Conservation (phyloP, 371 early-diverging fungal species). For the Circinella umbellata region DNA sequence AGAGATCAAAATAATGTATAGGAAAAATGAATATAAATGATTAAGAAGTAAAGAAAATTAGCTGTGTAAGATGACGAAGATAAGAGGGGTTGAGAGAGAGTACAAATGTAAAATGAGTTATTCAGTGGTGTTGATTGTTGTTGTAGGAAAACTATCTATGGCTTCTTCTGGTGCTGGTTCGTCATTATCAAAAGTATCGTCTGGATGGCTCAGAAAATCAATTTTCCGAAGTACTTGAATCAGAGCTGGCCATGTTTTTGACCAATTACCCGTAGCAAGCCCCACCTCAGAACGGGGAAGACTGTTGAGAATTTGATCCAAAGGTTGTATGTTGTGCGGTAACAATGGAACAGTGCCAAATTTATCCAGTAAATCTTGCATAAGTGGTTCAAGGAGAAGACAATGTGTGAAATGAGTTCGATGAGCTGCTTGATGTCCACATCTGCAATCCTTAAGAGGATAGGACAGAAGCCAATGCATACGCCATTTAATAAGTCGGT, state of each 20-base stretch:
- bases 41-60: too few species aligned
- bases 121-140: too few species aligned
- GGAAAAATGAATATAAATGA: too few species aligned
- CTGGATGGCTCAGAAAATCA: background rate
- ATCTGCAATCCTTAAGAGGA: background rate
- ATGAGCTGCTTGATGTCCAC: background rate
- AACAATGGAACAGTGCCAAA: background rate
- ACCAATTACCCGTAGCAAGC: background rate
- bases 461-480: background rate
- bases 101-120: too few species aligned
- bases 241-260: background rate
- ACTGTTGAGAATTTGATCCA: background rate
- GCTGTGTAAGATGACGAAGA: too few species aligned
- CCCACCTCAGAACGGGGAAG: background rate
- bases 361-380: background rate
- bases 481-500: background rate
- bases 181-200: background rate
- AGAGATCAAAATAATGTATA: too few species aligned
- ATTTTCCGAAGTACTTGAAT: background rate
- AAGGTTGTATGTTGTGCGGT: background rate
- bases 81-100: too few species aligned
- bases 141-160: too few species aligned
- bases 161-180: constrained; percentile 4
- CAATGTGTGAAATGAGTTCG: background rate
- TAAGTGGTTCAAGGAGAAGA: background rate